phyloP scores from a whole-genome alignment of 371 early-diverging fungal genomes.

The Rhizopus stolonifer region DNA sequence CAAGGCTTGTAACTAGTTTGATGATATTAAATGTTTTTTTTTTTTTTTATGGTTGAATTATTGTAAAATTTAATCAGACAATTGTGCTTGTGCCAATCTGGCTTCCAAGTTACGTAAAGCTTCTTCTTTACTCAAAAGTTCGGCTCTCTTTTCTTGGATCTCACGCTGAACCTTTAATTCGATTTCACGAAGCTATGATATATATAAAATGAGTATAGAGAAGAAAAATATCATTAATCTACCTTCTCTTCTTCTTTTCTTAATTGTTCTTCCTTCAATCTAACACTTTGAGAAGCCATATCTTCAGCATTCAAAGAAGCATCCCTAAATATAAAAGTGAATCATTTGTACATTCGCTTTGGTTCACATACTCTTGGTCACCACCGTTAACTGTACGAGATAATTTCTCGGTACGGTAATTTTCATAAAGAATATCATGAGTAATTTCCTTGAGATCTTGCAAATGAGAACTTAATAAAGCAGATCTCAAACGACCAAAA shows the following conservation, averaged over 20 bases:
- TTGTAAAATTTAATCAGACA: conserved; percentile 37
- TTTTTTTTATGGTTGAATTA: too few species aligned
- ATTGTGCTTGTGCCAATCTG: conserved; percentile 50
- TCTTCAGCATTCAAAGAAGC: conserved; percentile 51
- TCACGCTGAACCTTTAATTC: conserved; percentile 61
- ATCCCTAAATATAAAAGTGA: conserved; percentile 24
- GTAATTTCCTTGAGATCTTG: conserved; percentile 92
- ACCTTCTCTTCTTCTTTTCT: conserved; percentile 64
- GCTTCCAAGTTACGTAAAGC: conserved; percentile 57
- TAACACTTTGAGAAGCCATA: conserved; percentile 49
- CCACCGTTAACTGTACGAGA: conserved; percentile 60
- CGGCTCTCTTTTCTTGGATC: conserved; percentile 60
- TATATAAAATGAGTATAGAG: too few species aligned
- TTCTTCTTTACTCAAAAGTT: conserved; percentile 59
- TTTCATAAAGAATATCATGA: conserved; percentile 84
- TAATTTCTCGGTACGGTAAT: conserved; percentile 91
- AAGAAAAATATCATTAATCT: conserved; percentile 2
- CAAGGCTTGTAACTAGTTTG: too few species aligned
- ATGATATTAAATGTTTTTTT: too few species aligned
- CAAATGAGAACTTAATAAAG: conserved; percentile 89
- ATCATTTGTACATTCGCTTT: background rate
- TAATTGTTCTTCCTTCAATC: conserved; percentile 62
- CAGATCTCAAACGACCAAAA: conserved; percentile 93
- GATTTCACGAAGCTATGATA: conserved; percentile 59
- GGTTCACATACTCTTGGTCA: conserved; percentile 37